phyloP scores from a whole-genome alignment of 495 filamentous ascomycete genomes.

The Tuber melanosporum region DNA sequence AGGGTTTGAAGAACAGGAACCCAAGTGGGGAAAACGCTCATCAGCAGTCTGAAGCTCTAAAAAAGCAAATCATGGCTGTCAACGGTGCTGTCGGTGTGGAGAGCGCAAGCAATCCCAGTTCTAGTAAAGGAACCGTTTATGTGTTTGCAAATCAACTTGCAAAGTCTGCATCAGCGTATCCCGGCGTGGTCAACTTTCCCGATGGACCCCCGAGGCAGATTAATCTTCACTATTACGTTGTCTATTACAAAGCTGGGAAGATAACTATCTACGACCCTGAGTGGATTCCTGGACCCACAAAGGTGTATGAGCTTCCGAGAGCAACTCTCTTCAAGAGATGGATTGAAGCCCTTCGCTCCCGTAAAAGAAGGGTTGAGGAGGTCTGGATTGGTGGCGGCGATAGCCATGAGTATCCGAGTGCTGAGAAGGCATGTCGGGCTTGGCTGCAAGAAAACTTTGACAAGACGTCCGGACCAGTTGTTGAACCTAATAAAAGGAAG shows the following conservation, averaged over 20 bases:
- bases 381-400: background rate
- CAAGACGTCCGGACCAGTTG: background rate
- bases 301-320: background rate
- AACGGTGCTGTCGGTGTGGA: background rate
- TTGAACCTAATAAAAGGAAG: background rate
- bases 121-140: background rate
- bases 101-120: background rate
- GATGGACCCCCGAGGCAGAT: background rate
- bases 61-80: background rate
- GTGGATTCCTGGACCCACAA: background rate
- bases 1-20: background rate
- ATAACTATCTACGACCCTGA: background rate
- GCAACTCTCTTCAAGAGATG: background rate
- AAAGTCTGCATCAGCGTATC: background rate
- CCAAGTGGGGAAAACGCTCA: too few species aligned
- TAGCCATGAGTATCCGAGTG: background rate
- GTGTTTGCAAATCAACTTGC: background rate
- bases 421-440: background rate
- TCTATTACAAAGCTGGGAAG: background rate
- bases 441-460: background rate
- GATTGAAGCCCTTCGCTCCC: background rate
- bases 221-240: background rate
- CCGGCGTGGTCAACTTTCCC: background rate
- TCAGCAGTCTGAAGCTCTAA: background rate
- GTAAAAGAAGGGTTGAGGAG: background rate